Conservation (phyloP, 129 eudicot genomes). For the Rutidosis leptorrhynchoides region DNA sequence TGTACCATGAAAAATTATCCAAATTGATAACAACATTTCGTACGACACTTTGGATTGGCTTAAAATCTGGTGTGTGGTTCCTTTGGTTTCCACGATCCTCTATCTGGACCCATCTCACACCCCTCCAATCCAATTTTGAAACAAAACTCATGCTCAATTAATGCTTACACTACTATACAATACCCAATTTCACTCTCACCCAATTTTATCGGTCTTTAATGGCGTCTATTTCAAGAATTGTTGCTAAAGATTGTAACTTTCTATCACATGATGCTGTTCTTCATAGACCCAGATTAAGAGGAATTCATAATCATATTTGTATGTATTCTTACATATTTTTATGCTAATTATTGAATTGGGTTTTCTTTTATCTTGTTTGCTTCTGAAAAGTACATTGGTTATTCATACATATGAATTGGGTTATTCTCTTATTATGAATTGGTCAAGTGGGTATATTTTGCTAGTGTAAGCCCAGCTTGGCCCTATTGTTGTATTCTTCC, state of each 20-base stretch:
- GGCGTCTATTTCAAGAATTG: slow-evolving; percentile 61
- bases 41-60: slow-evolving; percentile 31
- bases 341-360: background rate
- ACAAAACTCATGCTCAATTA: slow-evolving; percentile 5
- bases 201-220: slow-evolving; percentile 25
- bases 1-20: slow-evolving; percentile 11
- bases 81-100: slow-evolving; percentile 36
- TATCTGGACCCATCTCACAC: slow-evolving; percentile 28
- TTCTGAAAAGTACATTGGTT: slow-evolving; percentile 2
- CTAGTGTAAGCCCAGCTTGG: too few species aligned
- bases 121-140: slow-evolving; percentile 23
- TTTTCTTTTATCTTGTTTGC: slow-evolving; percentile 7
- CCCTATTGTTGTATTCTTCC: too few species aligned
- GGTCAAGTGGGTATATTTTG: too few species aligned
- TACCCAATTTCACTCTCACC: slow-evolving; percentile 3
- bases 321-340: slow-evolving; percentile 14
- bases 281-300: slow-evolving; percentile 42
- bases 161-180: slow-evolving; percentile 3
- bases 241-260: slow-evolving; percentile 49
- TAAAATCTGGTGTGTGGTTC: slow-evolving; percentile 42
- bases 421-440: too few species aligned
- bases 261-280: slow-evolving; percentile 38
- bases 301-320: slow-evolving; percentile 45
- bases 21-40: slow-evolving; percentile 5
- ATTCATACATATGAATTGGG: too few species aligned